Base-by-base conservation (phyloP, 2,329 filamentous ascomycete genomes). In the Berkeleyomyces rouxiae region DNA sequence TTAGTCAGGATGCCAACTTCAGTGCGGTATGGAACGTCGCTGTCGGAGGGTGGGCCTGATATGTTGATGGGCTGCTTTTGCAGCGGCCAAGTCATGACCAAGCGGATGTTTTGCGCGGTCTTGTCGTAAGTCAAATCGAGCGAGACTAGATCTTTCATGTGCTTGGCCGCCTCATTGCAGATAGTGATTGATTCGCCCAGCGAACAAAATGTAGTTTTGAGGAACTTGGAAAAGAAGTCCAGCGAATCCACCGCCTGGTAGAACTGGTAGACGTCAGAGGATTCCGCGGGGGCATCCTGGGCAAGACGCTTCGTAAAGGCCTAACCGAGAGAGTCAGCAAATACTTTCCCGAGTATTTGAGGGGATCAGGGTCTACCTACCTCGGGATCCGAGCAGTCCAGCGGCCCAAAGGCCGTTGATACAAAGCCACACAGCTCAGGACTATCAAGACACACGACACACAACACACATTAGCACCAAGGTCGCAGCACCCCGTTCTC, bases 1-100 rank as follows among this genome's bases (percentile, higher is more conserved):
- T 80, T 76, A 4, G 82, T 82, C 63, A 97, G 75, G 49, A 96
- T 79, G 13, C 92, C 92, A 23, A 96, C 82, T 71, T 97, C 92
- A 4, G 90, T 80, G 58, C 86, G 81, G 58, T 83, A 77, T 1
- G 40, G 4, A n/a, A 13, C 40, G 39, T 43, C 40, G 23, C 43
- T 42, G 40, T 36, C 51, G 33, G 44, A 36, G 9, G 58, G 42
- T 3, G 53, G 43, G n/a, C 13, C 31, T 6, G 43, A 40, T 10
- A 64, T 61, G 7, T 53, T 44, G 23, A 64, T 36, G 31, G 62
- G 2, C 10, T 61, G 51, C 23, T 53, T 58, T 5, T 69, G 69
- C 61, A 78, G 73, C 1, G 80, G 76, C 83, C 85, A 93, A 61
- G 83, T 76, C 37, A 80, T 82, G 1, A 83, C 85, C 7, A 90